Conservation (phyloP, 768 basidiomycete species). For the Termitomyces sp. region DNA sequence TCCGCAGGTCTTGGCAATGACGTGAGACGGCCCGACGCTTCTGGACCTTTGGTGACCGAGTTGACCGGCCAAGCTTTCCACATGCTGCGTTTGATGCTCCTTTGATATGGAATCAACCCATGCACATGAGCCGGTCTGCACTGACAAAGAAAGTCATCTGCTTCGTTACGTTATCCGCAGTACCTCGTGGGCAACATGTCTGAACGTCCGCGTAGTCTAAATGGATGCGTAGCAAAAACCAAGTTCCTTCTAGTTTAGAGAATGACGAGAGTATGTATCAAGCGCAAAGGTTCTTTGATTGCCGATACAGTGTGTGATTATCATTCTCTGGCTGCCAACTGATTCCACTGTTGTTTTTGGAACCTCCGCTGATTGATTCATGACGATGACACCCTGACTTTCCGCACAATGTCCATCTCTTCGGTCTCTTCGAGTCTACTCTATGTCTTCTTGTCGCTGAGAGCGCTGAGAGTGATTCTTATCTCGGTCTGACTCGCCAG, state of each 20-base stretch:
- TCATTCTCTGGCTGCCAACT: neutral
- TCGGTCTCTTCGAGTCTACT: neutral
- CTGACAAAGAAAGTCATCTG: neutral
- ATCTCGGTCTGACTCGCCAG: neutral
- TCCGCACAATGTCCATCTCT: neutral
- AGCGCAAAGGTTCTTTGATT: neutral
- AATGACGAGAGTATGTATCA: neutral
- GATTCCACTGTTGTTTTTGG: neutral
- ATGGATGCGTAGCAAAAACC: neutral
- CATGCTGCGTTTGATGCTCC: neutral
- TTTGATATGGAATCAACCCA: neutral
- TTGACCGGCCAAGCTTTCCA: neutral
- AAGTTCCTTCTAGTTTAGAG: neutral
- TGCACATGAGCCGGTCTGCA: neutral
- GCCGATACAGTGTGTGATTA: neutral
- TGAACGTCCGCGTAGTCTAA: neutral
- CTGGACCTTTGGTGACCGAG: neutral
- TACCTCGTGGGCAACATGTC: neutral
- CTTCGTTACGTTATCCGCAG: neutral
- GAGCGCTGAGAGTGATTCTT: neutral
- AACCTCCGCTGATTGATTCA: neutral
- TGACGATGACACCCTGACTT: neutral
- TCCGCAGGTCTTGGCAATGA: too few relatives aligned
- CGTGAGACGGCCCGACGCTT: neutral
- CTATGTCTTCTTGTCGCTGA: neutral